Percentiles rank a stretch among this genome's conserved stretches.
Evolutionary conservation across 140 eudicot genomes (phyloP).

Genomic region (Senecio squalidus): DNA sequence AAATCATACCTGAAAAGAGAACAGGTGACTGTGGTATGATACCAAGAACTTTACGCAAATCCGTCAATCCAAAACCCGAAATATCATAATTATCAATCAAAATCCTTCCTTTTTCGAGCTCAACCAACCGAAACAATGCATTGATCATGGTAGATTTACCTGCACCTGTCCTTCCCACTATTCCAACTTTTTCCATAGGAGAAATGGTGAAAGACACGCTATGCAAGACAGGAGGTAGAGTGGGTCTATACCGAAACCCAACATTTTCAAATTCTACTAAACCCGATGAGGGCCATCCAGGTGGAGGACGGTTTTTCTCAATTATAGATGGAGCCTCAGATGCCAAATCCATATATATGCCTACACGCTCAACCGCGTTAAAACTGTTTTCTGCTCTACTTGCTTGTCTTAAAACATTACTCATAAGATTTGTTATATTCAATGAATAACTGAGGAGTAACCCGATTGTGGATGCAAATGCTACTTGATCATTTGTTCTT

Average conservation of each 20-base stretch:
- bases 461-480: slow-evolving; percentile 90
- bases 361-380: slow-evolving; percentile 88
- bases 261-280: slow-evolving; percentile 67
- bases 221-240: slow-evolving; percentile 85
- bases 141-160: slow-evolving; percentile 96
- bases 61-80: slow-evolving; percentile 65
- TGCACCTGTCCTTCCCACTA: slow-evolving; percentile 97
- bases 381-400: slow-evolving; percentile 89
- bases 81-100: slow-evolving; percentile 71
- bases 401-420: slow-evolving; percentile 77
- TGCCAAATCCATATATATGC: slow-evolving; percentile 79
- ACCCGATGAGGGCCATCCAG: slow-evolving; percentile 91
- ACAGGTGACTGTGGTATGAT: slow-evolving; percentile 96
- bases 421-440: slow-evolving; percentile 75
- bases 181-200: slow-evolving; percentile 79
- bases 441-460: slow-evolving; percentile 83
- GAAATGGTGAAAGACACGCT: slow-evolving; percentile 60
- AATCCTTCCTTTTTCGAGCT: slow-evolving; percentile 83
- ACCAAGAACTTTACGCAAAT: slow-evolving; percentile 83
- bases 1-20: slow-evolving; percentile 76
- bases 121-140: slow-evolving; percentile 90
- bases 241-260: slow-evolving; percentile 73
- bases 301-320: slow-evolving; percentile 72
- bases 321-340: slow-evolving; percentile 70
- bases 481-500: slow-evolving; percentile 70